Conservation (phyloP, 768 basidiomycete species). For the Cystofilobasidium macerans region DNA sequence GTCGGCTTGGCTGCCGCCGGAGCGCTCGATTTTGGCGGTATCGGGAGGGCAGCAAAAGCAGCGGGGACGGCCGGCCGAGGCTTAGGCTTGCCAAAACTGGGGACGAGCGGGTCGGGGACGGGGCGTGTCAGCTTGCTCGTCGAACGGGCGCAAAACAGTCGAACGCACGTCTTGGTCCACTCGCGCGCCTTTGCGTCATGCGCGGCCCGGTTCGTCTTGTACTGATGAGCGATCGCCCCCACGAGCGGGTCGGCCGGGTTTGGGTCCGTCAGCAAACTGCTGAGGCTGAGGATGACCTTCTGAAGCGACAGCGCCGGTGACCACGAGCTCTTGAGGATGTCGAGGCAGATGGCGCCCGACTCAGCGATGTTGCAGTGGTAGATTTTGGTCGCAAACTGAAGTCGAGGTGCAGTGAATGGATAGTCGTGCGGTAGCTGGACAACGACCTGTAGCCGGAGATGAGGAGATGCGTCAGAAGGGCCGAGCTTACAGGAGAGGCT, state of each 20-base stretch:
- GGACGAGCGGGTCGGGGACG: neutral
- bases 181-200: constrained; percentile 68
- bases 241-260: constrained; percentile 56
- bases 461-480: neutral
- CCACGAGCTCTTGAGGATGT: constrained; percentile 89
- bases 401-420: constrained; percentile 40
- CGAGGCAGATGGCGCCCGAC: constrained; percentile 58
- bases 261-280: constrained; percentile 82
- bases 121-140: neutral
- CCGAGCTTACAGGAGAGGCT: neutral
- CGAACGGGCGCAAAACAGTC: constrained; percentile 35
- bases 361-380: constrained; percentile 25
- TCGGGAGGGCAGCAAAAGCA: neutral
- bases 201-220: constrained; percentile 51
- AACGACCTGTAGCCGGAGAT: constrained; percentile 42
- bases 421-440: constrained; percentile 61
- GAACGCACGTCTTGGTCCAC: constrained; percentile 65
- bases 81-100: neutral
- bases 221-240: constrained; percentile 61
- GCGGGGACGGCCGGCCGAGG: neutral
- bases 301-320: constrained; percentile 85
- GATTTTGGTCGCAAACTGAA: constrained; percentile 26
- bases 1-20: neutral
- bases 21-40: neutral
- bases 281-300: constrained; percentile 88